Base-by-base conservation (phyloP, 495 filamentous ascomycete species). In the Hypoxylon cercidicola region DNA sequence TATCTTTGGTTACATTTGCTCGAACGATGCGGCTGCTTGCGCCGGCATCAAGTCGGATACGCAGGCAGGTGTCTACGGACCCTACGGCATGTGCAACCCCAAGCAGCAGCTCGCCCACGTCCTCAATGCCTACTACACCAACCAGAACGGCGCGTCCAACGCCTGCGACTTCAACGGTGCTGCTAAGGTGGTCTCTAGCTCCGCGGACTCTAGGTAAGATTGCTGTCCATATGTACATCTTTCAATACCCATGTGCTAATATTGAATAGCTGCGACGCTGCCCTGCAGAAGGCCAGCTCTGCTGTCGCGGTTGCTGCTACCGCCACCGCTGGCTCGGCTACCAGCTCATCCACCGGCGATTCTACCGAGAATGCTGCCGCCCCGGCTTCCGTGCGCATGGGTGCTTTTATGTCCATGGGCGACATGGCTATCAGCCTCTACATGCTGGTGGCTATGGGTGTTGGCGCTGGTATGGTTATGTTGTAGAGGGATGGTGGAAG, bases 31-130 rank as follows among this genome's bases (percentile, higher is more conserved):
- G 9, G 66, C 67, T 23, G 72, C 74, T 3, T 97, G 95, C 79
- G 76, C 74, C 6, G 93, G 92, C 39, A 89, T 98, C 73, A 75
- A 75, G 43, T 78, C 82, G 64, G 91, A 97, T 74, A 83, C 80
- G 12, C 86, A 85, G 48, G 85, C 82, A 18, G 95, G 93, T 48
- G 79, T 79, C 19, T 99, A 96, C 74, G 95, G 95, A 48, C 88
- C 91, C 5, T 98, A 93, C 80, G 86, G 88, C 76, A 96, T 97
- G 91, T 99, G 95, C 82, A 84, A 82, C 66, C 61, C 87, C 64
- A 85, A 81, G 62, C 82, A 96, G 75, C 84, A 95, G 78, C 87
- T 98, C 20, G 88, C 87, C 50, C 97, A 88, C 72, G 90, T 87
- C 30, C 82, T 97, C 63, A 89, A 97, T 79, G 62, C 78, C 57